A percentile compares a stretch with the other conserved stretches of the same genome.
Evolutionary conservation across 768 basidiomycete species (phyloP).

Genomic region (Auriscalpium orientale): DNA sequence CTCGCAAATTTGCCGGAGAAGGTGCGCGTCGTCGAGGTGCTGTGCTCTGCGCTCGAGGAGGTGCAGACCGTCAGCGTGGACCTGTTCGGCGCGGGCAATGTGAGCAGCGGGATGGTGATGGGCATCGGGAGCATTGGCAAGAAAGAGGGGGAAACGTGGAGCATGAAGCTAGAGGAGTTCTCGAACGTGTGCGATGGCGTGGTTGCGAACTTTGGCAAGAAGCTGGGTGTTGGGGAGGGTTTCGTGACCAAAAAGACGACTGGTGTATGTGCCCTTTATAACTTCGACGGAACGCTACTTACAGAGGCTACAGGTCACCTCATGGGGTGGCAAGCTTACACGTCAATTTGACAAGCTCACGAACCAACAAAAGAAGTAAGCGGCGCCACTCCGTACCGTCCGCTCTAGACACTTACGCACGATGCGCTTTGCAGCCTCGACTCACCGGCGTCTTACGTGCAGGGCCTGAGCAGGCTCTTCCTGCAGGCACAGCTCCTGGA

Average conservation of each 20-base stretch:
- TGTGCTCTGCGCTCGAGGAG: conserved; percentile 74
- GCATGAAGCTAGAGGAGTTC: conserved; percentile 73
- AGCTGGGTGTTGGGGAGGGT: conserved; percentile 83
- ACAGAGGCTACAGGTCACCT: conserved; percentile 33
- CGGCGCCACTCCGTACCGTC: conserved; percentile 5
- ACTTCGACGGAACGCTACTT: neutral
- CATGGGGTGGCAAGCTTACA: conserved; percentile 69
- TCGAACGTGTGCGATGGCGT: conserved; percentile 72
- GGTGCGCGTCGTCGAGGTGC: conserved; percentile 73
- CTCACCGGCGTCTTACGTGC: conserved; percentile 79
- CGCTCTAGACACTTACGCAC: neutral
- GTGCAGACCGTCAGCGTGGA: conserved; percentile 65
- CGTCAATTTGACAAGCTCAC: conserved; percentile 78
- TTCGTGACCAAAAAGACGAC: conserved; percentile 75
- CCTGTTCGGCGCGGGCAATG: conserved; percentile 71
- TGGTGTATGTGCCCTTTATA: conserved; percentile 33
- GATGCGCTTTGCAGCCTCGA: conserved; percentile 51
- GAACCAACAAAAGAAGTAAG: conserved; percentile 76
- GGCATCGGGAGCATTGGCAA: conserved; percentile 71
- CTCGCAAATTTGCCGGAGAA: conserved; percentile 77
- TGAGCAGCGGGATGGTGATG: conserved; percentile 63
- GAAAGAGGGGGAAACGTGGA: conserved; percentile 76
- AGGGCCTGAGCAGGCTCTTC: conserved; percentile 69
- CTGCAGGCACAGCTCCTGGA: conserved; percentile 72
- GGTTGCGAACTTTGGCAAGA: conserved; percentile 77